A percentile compares a stretch with the other conserved stretches of the same genome.
Evolutionary conservation across 2,329 filamentous ascomycete genomes (phyloP).

Genomic region (Pleurostoma richardsiae): DNA sequence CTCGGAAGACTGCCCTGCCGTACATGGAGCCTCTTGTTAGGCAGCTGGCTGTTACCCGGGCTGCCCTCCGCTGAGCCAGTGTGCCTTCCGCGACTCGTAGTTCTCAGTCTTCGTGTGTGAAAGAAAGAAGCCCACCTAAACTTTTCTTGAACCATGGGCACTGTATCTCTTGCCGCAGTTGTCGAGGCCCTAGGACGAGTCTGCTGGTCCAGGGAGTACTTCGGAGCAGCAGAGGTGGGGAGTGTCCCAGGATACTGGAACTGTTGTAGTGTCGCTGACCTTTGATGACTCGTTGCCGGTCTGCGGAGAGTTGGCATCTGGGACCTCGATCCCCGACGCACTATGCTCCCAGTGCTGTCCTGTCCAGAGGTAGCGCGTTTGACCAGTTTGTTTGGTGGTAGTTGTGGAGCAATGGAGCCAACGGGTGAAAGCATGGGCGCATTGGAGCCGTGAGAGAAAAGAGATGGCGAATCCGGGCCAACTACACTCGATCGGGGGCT

Average conservation of each 20-base stretch:
- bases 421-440: slow-evolving; percentile 54
- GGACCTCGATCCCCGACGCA: slow-evolving; percentile 48
- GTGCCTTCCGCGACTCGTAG: slow-evolving; percentile 17
- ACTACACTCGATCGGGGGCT: slow-evolving; percentile 57
- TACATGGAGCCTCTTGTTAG: slow-evolving; percentile 20
- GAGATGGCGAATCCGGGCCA: slow-evolving; percentile 59
- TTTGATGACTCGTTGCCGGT: slow-evolving; percentile 75
- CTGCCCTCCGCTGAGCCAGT: slow-evolving; percentile 22
- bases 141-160: slow-evolving; percentile 10
- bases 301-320: slow-evolving; percentile 63
- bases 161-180: slow-evolving; percentile 6
- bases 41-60: slow-evolving; percentile 24
- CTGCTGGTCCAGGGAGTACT: slow-evolving; percentile 27
- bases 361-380: slow-evolving; percentile 62
- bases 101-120: slow-evolving; percentile 33
- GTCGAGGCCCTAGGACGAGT: slow-evolving; percentile 14
- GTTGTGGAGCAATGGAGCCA: slow-evolving; percentile 31
- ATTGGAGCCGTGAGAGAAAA: slow-evolving; percentile 63
- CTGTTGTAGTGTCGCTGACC: slow-evolving; percentile 65
- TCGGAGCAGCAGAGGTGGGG: slow-evolving; percentile 13
- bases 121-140: slow-evolving; percentile 53
- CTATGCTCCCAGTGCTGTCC: slow-evolving; percentile 33
- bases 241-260: slow-evolving; percentile 19
- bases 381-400: slow-evolving; percentile 70
- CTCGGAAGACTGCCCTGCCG: slow-evolving; percentile 14